phyloP scores from a whole-genome alignment of 108 stramenopile genomes.

The Epithemia pelagica region DNA sequence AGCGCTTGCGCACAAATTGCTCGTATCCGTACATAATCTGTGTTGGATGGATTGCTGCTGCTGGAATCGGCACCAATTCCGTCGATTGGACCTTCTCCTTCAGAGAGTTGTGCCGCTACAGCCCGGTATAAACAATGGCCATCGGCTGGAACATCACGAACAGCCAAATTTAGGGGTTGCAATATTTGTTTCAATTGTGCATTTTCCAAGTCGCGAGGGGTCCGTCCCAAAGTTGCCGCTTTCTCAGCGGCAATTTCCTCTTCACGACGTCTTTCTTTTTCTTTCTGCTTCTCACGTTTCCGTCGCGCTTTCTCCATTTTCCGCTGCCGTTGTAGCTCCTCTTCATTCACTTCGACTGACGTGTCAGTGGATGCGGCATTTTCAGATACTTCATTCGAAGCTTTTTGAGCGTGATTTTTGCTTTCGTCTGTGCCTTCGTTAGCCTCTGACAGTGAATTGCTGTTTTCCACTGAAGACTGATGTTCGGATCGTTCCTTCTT shows the following conservation, averaged over 20 bases:
- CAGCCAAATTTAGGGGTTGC: slow-evolving; percentile 34
- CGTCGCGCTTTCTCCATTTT: slow-evolving; percentile 57
- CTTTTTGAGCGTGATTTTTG: too few relatives aligned
- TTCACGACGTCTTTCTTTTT: slow-evolving; percentile 44
- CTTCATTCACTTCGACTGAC: background rate
- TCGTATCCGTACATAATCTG: background rate
- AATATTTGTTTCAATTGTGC: slow-evolving; percentile 42
- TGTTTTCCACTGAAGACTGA: background rate
- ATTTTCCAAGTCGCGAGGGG: slow-evolving; percentile 55
- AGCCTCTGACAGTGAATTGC: slow-evolving; percentile 1
- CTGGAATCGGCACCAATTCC: slow-evolving; percentile 32
- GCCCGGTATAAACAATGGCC: slow-evolving; percentile 96
- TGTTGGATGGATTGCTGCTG: slow-evolving; percentile 15
- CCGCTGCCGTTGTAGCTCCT: slow-evolving; percentile 26
- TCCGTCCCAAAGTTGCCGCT: slow-evolving; percentile 54
- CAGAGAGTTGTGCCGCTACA: slow-evolving; percentile 71
- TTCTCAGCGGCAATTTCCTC: slow-evolving; percentile 37
- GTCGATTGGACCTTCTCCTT: too few relatives aligned
- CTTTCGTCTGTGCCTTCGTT: too few relatives aligned
- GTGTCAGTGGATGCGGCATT: background rate
- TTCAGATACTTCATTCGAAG: slow-evolving; percentile 2
- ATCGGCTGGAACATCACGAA: slow-evolving; percentile 86
- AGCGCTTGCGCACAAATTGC: slow-evolving; percentile 61
- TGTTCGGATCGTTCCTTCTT: slow-evolving; percentile 12
- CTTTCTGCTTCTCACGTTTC: slow-evolving; percentile 51